Evolutionary conservation across 1,139 yeast genomes (phyloP).

Genomic region (Pichia inconspicua): DNA sequence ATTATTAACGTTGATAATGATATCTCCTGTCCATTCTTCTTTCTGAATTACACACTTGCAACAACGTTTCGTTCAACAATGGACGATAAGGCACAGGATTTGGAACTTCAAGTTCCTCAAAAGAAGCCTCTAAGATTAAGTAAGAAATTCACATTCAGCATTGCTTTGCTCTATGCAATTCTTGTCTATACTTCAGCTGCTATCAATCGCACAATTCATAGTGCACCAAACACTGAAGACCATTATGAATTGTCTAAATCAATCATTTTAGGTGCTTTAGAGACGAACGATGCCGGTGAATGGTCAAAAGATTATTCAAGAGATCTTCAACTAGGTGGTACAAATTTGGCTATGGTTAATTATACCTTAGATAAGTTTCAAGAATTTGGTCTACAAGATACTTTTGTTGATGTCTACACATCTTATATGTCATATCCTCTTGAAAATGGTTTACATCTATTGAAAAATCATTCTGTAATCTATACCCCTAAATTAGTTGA

Average conservation of each 20-base stretch:
- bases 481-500: constrained; percentile 64
- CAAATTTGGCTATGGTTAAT: constrained; percentile 52
- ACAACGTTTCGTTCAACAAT: no score
- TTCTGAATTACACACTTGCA: no score
- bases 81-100: not conserved
- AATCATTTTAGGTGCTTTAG: constrained; percentile 30
- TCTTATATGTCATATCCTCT: constrained; percentile 56
- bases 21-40: not conserved
- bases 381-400: constrained; percentile 50
- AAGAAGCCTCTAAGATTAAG: no score
- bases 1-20: no score
- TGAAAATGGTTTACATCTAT: constrained; percentile 41
- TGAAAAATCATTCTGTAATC: constrained; percentile 26
- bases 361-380: constrained; percentile 58
- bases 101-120: not conserved
- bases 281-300: constrained; percentile 42
- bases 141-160: not conserved
- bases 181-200: no score
- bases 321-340: constrained; percentile 68
- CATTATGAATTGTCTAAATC: constrained; percentile 1
- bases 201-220: not conserved
- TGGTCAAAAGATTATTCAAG: constrained; percentile 51
- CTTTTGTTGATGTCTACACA: constrained; percentile 47
- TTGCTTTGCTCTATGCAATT: not conserved
- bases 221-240: not conserved